Evolutionary conservation across 2,329 filamentous ascomycete genomes (phyloP).

Genomic region (Fusarium cicatricum): DNA sequence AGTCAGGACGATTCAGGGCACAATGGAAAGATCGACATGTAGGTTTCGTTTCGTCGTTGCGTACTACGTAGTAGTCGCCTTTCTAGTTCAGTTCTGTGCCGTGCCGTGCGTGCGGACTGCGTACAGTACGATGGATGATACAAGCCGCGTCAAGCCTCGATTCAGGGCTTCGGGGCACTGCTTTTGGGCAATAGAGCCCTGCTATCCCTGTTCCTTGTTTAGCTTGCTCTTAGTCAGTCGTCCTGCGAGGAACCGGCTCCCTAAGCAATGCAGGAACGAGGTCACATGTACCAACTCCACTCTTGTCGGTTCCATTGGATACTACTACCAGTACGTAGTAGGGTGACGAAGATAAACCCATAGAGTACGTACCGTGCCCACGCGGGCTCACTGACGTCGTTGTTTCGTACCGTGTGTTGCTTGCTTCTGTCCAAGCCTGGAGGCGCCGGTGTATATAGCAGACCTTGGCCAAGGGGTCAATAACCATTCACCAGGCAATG

Average conservation of each 20-base stretch:
- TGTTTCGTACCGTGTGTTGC: neutral
- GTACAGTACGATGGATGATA: slow-evolving; percentile 10
- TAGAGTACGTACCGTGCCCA: slow-evolving; percentile 21
- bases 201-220: slow-evolving; percentile 20
- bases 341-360: slow-evolving; percentile 30
- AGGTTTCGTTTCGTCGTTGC: slow-evolving; percentile 29
- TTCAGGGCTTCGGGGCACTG: slow-evolving; percentile 26
- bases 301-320: slow-evolving; percentile 9
- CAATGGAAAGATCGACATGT: slow-evolving; percentile 29
- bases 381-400: slow-evolving; percentile 32
- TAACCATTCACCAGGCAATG: neutral
- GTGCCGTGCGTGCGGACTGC: neutral
- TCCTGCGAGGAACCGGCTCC: slow-evolving; percentile 27
- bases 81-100: slow-evolving; percentile 13
- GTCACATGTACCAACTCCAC: slow-evolving; percentile 35
- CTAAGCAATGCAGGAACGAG: slow-evolving; percentile 43
- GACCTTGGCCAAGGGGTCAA: slow-evolving; percentile 7
- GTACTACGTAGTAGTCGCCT: neutral
- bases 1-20: slow-evolving; percentile 15
- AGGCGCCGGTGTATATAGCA: slow-evolving; percentile 1
- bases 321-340: neutral
- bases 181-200: slow-evolving; percentile 1
- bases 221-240: slow-evolving; percentile 27
- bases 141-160: slow-evolving; percentile 18
- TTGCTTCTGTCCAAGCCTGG: too few species aligned